A percentile compares a stretch with the other conserved stretches of the same genome.
Evolutionary conservation across 23 red algal genomes (phyloP).

Genomic region (Gracilaria vermiculophylla): DNA sequence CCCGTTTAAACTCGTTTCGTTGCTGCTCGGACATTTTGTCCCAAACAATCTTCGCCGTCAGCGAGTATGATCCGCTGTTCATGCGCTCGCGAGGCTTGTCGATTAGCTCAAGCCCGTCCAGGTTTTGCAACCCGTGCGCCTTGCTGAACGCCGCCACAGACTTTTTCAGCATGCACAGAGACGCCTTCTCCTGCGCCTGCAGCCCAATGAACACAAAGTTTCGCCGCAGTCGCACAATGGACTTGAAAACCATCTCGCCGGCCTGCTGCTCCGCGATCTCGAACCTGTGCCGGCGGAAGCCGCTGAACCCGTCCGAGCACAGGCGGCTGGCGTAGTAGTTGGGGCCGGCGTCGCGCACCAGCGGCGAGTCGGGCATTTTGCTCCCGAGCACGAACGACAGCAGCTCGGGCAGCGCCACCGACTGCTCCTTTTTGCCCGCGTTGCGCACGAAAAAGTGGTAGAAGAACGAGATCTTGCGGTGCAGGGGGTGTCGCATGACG

Average conservation of each 20-base stretch:
- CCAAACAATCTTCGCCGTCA: slow-evolving; percentile 28
- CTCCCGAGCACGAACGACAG: slow-evolving; percentile 25
- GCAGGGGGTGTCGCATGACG: slow-evolving; percentile 60
- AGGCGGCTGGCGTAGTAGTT: slow-evolving; percentile 44
- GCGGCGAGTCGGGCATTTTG: slow-evolving; percentile 23
- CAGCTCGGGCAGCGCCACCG: not conserved
- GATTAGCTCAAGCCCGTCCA: slow-evolving; percentile 27
- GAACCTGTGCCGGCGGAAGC: slow-evolving; percentile 14
- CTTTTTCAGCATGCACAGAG: slow-evolving; percentile 54
- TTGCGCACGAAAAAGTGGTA: slow-evolving; percentile 69
- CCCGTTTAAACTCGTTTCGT: slow-evolving; percentile 29
- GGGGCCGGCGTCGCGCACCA: slow-evolving; percentile 31
- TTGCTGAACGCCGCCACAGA: slow-evolving; percentile 12
- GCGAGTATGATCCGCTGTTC: slow-evolving; percentile 44
- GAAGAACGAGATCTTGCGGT: slow-evolving; percentile 68
- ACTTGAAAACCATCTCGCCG: slow-evolving; percentile 16
- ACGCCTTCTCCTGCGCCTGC: slow-evolving; percentile 44
- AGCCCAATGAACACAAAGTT: slow-evolving; percentile 57
- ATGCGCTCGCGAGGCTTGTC: slow-evolving; percentile 12
- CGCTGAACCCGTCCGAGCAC: slow-evolving; percentile 35
- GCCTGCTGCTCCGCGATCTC: not conserved
- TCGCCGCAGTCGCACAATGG: not conserved
- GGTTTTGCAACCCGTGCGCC: slow-evolving; percentile 29
- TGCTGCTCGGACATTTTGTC: slow-evolving; percentile 33
- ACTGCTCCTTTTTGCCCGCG: slow-evolving; percentile 11